Evolutionary conservation across 2,329 filamentous ascomycete species (phyloP), one percentile per base, ranked within the genome.

Genomic region (Calonectria pseudoturangicola): DNA sequence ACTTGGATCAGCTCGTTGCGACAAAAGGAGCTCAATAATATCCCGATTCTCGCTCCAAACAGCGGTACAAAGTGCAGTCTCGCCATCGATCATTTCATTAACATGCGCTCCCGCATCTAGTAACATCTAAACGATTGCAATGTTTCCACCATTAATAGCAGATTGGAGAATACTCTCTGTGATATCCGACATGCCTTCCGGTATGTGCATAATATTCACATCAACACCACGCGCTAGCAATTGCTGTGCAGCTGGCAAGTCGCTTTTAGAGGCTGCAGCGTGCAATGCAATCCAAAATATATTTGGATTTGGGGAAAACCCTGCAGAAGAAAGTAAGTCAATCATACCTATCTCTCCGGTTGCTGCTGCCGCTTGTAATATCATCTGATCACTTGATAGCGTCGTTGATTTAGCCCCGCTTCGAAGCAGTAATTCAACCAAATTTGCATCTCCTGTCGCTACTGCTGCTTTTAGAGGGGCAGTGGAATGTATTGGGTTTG

Each of bases 281-380:
- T 50, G 47, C 21, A 50, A 28, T 50, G 21, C 12, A 50, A 50
- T 50, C 47, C 47, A 50, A 50, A 27, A 50, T 12, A 50, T 50
- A 25, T 50, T 2, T 5, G 47, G 3, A 50, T 4, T 50, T 28
- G 47, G 47, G 2, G 3, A 50, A 27, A 50, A 28, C 2, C 47
- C 47, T 3, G 10, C 13, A 21, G 47, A 27, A 50, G 47, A 1
- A 1, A 50, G 10, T 1, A 50, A 28, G 0, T 15, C 6, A 9
- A 50, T 50, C 2, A 50, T 4, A 27, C 3, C 13, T 9, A 28
- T 2, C 21, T 28, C 13, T 27, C 47, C 47, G 8, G 10, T 28
- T 15, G 47, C 5, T 27, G 47, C 47, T 50, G 21, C 10, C 0
- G 21, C 47, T 6, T 50, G 47, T 6, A 50, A 50, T 50, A 50